phyloP scores from a whole-genome alignment of 225 moss, liverwort and hornwort genomes.

The Polytrichum formosum region DNA sequence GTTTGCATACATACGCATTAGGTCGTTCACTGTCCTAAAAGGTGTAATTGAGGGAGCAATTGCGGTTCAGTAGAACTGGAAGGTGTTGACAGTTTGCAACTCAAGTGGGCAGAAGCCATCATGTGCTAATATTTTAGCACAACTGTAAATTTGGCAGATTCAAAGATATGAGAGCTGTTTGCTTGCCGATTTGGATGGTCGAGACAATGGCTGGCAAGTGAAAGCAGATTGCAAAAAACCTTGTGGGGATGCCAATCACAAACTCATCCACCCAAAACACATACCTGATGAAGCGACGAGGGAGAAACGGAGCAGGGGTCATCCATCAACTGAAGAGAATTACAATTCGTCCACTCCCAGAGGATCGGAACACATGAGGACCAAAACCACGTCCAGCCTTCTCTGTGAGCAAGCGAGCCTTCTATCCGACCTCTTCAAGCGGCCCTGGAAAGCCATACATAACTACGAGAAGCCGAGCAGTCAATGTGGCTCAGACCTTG shows the following conservation, averaged over 20 bases:
- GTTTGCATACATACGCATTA: not conserved
- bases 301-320: slow-evolving; percentile 13
- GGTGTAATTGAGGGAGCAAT: not conserved
- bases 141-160: slow-evolving; percentile 20
- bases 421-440: slow-evolving; percentile 37
- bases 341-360: not conserved
- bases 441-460: slow-evolving; percentile 23
- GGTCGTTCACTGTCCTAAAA: not conserved
- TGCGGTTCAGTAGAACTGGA: not conserved
- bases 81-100: not conserved
- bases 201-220: slow-evolving; percentile 11
- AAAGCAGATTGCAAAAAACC: slow-evolving; percentile 4
- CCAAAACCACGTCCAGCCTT: slow-evolving; percentile 8
- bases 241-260: slow-evolving; percentile 20
- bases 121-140: not conserved
- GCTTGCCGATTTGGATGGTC: slow-evolving; percentile 26
- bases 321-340: not conserved
- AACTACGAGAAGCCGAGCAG: not conserved
- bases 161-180: slow-evolving; percentile 38
- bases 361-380: slow-evolving; percentile 1
- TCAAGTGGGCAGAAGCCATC: not conserved
- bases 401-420: slow-evolving; percentile 42
- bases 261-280: not conserved
- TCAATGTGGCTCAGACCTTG: not conserved
- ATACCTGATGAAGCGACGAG: slow-evolving; percentile 2